These are phyloP conservation scores for Capillidium heterosporum DNA, from an alignment of 371 early-diverging fungal genomes.

Conservation along the genomic window DNA sequence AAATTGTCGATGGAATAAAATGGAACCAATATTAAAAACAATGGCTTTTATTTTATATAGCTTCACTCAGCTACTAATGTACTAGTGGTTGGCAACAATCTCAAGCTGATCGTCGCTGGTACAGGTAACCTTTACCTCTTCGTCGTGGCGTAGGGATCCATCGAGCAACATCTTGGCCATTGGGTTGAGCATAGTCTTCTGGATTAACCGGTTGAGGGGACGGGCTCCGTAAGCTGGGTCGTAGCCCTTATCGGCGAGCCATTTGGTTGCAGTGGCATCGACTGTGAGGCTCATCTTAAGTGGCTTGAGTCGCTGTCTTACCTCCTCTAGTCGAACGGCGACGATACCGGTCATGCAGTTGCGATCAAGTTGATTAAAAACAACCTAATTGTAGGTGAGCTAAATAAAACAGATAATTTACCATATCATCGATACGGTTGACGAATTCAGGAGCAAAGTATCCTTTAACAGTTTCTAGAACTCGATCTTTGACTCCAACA, in stretches of 20 bases:
- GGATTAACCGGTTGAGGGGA: conserved; percentile 48
- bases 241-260: conserved; percentile 62
- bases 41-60: too few species aligned
- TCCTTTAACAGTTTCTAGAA: conserved; percentile 44
- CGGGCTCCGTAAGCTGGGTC: conserved; percentile 53
- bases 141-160: conserved; percentile 1
- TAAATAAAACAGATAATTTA: not conserved
- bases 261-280: conserved; percentile 43
- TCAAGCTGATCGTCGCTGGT: too few species aligned
- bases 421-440: conserved; percentile 78
- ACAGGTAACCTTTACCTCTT: too few species aligned
- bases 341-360: conserved; percentile 57
- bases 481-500: conserved; percentile 3
- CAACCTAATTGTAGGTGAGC: conserved; percentile 15
- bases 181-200: conserved; percentile 60
- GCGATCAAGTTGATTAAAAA: conserved; percentile 65
- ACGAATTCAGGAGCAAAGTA: conserved; percentile 82
- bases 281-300: conserved; percentile 48
- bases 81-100: too few species aligned
- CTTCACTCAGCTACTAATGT: too few species aligned
- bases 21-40: too few species aligned
- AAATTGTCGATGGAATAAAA: too few species aligned
- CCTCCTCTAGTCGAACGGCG: conserved; percentile 58
- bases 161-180: conserved; percentile 49
- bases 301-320: conserved; percentile 51